Evolutionary conservation across 768 basidiomycete species (phyloP).

Genomic region (Suillus sp.): DNA sequence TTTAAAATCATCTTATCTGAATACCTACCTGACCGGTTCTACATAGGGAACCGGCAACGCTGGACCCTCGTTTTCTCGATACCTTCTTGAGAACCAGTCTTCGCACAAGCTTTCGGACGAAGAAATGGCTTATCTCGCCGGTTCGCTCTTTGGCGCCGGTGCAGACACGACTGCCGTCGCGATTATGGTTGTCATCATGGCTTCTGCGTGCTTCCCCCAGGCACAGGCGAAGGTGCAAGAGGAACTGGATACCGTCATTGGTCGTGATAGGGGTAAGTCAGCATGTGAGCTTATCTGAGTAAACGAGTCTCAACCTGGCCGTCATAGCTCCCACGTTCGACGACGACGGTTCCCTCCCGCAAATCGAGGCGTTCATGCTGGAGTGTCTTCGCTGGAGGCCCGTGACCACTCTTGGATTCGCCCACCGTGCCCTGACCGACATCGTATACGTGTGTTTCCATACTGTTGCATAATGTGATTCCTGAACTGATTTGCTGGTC

Average conservation of each 20-base stretch:
- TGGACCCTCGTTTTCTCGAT: slow-evolving; percentile 53
- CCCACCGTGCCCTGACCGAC: slow-evolving; percentile 66
- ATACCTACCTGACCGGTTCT: slow-evolving; percentile 19
- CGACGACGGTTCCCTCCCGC: slow-evolving; percentile 38
- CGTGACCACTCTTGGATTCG: slow-evolving; percentile 49
- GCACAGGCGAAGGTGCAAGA: slow-evolving; percentile 53
- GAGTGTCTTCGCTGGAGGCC: slow-evolving; percentile 47
- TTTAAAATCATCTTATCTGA: not conserved
- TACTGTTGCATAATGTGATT: no score
- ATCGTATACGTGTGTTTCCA: slow-evolving; percentile 55
- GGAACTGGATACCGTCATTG: slow-evolving; percentile 56
- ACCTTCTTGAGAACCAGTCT: slow-evolving; percentile 56
- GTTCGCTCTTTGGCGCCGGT: slow-evolving; percentile 67
- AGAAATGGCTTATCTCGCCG: slow-evolving; percentile 64
- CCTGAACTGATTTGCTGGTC: not conserved
- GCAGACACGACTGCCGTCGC: slow-evolving; percentile 66
- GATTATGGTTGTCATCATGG: slow-evolving; percentile 58
- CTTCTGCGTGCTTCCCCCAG: slow-evolving; percentile 55
- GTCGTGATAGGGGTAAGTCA: slow-evolving; percentile 38
- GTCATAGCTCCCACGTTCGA: slow-evolving; percentile 42
- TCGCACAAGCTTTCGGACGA: slow-evolving; percentile 56
- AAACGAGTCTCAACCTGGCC: slow-evolving; percentile 6
- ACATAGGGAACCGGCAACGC: slow-evolving; percentile 25
- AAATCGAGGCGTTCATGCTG: slow-evolving; percentile 42
- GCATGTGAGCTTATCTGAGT: not conserved